Evolutionary conservation across 345 rosid genomes (phyloP).

Genomic region (Camelina neglecta): DNA sequence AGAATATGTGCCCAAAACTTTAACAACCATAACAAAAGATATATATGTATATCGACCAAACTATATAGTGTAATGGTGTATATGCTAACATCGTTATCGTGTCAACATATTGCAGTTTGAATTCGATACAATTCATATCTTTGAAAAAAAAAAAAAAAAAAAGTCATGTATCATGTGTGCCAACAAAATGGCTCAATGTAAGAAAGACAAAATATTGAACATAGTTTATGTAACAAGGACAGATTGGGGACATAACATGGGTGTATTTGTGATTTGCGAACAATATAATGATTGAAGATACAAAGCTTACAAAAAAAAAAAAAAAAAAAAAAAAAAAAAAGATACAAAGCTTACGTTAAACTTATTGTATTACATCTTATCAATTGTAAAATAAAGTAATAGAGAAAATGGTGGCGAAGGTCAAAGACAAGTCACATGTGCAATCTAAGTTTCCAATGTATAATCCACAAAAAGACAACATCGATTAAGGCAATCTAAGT

Average conservation of each 20-base stretch:
- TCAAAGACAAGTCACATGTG: conserved; percentile 49
- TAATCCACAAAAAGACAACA: conserved; percentile 45
- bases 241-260: conserved; percentile 34
- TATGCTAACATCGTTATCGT: neutral
- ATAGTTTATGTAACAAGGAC: conserved; percentile 6
- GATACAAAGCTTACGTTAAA: conserved; percentile 13
- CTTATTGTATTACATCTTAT: neutral
- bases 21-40: neutral
- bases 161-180: conserved; percentile 4
- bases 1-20: neutral
- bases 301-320: neutral
- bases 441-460: conserved; percentile 33
- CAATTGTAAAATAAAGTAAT: neutral
- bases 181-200: conserved; percentile 19
- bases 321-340: neutral
- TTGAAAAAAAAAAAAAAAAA: neutral
- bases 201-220: conserved; percentile 13
- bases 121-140: neutral
- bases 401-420: conserved; percentile 34
- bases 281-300: conserved; percentile 34
- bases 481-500: conserved; percentile 43
- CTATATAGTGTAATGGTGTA: neutral
- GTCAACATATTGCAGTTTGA: neutral
- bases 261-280: conserved; percentile 5
- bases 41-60: neutral